Evolutionary conservation across 495 filamentous ascomycete species (phyloP), one percentile per base, ranked within the genome.

Genomic region (Hypomontagnella monticulosa): DNA sequence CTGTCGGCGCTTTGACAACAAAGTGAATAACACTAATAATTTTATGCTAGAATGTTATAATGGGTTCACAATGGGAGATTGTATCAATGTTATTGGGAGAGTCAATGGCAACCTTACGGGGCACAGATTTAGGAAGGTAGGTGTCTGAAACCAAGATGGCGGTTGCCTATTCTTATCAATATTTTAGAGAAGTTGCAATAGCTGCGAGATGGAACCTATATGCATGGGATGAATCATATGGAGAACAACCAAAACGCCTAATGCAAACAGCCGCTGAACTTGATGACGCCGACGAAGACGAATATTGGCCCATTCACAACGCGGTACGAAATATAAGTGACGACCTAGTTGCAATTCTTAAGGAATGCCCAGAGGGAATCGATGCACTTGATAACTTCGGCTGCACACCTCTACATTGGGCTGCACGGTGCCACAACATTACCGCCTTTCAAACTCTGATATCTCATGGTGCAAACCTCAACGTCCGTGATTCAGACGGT

Each of bases 221-320:
- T 3, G 3, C 2, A n/a, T n/a, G n/a, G n/a, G n/a, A n/a, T 10
- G 0, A 4, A 4, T 1, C 2, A 3, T 1, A 4, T 1, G 16
- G 37, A 15, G 18, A 27, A 19, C 27, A 41, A 7, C 9, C 14
- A 6, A n/a, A 10, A 15, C 11, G 1, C n/a, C 36, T 55, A 1
- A 14, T 59, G 10, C 62, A 16, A 42, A 23, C 37, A 9, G 34
- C 55, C 0, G 53, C 50, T 30, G 43, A 19, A 14, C 41, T 60
- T 11, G 49, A 59, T 14, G 62, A 66, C 8, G 48, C 48, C 4
- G 40, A 7, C 4, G 12, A n/a, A 7, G 43, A 66, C 15, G 49
- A 36, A 36, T 20, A 2, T 11, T 58, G 49, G 49, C 54, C 49
- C n/a, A 54, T 66, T 37, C 55, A 60, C 33, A 27, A 60, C 34